phyloP scores from a whole-genome alignment of 108 stramenopile species.

The Epithemia pelagica region DNA sequence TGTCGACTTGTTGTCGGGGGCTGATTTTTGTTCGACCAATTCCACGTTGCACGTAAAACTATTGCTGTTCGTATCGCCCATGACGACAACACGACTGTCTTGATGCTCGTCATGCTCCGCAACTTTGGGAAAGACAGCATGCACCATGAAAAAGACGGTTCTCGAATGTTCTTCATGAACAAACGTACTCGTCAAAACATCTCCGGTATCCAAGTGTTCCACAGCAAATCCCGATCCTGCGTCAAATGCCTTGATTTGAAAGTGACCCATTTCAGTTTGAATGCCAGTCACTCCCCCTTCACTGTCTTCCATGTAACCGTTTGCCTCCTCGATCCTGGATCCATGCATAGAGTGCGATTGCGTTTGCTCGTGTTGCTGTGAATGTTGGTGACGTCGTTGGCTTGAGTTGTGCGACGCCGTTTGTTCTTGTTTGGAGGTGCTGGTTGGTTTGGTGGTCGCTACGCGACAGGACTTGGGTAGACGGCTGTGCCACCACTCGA shows the following conservation, averaged over 20 bases:
- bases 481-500: not conserved
- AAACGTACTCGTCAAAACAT: conserved; percentile 29
- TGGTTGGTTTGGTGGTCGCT: not conserved
- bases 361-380: not conserved
- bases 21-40: conserved; percentile 9
- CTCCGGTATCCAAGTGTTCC: conserved; percentile 44
- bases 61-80: conserved; percentile 49
- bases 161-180: conserved; percentile 18
- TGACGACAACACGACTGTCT: conserved; percentile 18
- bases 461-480: not conserved
- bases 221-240: conserved; percentile 57
- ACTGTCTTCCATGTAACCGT: not conserved
- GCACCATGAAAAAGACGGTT: conserved; percentile 18
- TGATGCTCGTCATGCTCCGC: not conserved
- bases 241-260: conserved; percentile 51
- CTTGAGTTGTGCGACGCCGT: not conserved
- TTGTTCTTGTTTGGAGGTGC: not conserved
- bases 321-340: conserved; percentile 3
- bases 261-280: conserved; percentile 42
- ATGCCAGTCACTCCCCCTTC: conserved; percentile 20
- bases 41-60: conserved; percentile 47
- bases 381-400: not conserved
- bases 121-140: conserved; percentile 6
- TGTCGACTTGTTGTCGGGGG: not conserved
- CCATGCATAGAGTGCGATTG: not conserved